Base-by-base conservation (phyloP, 1,139 yeast genomes). In the Waltiozyma sp. region DNA sequence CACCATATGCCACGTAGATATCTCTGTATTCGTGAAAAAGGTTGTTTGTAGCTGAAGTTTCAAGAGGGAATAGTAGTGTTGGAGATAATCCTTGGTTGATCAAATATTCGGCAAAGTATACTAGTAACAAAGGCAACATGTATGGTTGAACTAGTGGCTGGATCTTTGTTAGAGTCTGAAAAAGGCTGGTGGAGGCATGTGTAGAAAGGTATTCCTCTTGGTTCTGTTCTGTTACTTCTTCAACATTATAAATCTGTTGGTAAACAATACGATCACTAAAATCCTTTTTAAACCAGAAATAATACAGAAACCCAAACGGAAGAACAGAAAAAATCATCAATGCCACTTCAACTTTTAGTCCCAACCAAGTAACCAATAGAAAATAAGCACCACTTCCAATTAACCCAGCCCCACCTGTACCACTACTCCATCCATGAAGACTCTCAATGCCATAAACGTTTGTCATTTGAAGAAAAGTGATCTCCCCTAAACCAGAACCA, bases 391-490 rank as follows among this genome's bases (percentile, higher is more conserved):
- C 76, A 53, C 94, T 80, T 0, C 97, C 98, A 19, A 77, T 72
- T 3, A 89, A 61, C 0, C 97, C 97, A 0, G 98, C 97, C 13
- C 87, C 94, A 1, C 97, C 97, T 0, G 97, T 91, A 0, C 98
- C 98, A 14, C 88, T 75, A 34, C 95, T 83, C 75, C 93, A 91
- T 0, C 95, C 96, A 40, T 84, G 79, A 40, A 91, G 68, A 3
- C 95, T 71, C 18, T 63, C 58, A 31, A 71, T 70, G 18, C 69
- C 69, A 55, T 73, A 80, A 52, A 66, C 76, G 58, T 87, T 95
- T 1, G 96, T 85, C 59, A 91, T 65, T 58, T 85, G 95, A 41
- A 91, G 63, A 51, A 89, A 91, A 0, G 96, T 84, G 16, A 85
- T 69, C 57, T 91, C 98, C 0, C 98, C 98, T 24, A 88, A 63